phyloP scores from a whole-genome alignment of 352 stramenopile species.

The Thraustochytrium sp. region DNA sequence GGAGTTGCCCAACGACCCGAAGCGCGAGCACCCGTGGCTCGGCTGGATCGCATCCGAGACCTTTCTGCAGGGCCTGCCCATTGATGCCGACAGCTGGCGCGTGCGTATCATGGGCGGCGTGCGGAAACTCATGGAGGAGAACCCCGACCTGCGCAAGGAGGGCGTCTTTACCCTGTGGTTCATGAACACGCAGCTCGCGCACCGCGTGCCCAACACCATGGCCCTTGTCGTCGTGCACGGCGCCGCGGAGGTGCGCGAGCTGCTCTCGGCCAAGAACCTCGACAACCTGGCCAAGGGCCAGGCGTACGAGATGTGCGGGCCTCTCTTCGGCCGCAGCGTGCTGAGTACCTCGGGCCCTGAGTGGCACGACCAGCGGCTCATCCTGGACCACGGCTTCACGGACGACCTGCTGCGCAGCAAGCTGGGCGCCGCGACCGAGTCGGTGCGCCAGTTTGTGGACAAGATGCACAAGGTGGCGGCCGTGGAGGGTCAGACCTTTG shows the following conservation, averaged over 20 bases:
- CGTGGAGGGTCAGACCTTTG: not conserved
- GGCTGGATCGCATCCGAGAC: too few relatives aligned
- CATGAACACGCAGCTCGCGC: too few relatives aligned
- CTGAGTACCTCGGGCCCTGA: not conserved
- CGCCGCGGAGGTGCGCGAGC: not conserved
- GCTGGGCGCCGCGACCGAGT: not conserved
- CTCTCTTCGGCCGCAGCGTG: not conserved
- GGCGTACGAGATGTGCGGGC: not conserved
- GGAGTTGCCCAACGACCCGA: too few relatives aligned
- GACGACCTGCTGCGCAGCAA: not conserved
- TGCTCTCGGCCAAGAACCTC: not conserved
- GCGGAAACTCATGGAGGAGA: too few relatives aligned
- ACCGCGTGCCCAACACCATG: too few relatives aligned
- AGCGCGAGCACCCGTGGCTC: too few relatives aligned
- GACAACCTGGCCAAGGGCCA: not conserved
- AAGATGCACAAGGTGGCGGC: not conserved
- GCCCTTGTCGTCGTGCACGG: not conserved
- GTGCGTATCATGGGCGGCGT: too few relatives aligned
- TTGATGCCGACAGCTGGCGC: too few relatives aligned
- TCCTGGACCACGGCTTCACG: constrained; percentile 14
- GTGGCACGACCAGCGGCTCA: not conserved
- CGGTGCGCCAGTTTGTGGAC: not conserved
- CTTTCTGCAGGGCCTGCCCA: too few relatives aligned
- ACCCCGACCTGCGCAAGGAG: not conserved
- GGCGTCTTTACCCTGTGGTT: not conserved